These are phyloP conservation scores for Lactarius deliciosus DNA, from an alignment of 768 basidiomycete genomes.

Conservation along the genomic window DNA sequence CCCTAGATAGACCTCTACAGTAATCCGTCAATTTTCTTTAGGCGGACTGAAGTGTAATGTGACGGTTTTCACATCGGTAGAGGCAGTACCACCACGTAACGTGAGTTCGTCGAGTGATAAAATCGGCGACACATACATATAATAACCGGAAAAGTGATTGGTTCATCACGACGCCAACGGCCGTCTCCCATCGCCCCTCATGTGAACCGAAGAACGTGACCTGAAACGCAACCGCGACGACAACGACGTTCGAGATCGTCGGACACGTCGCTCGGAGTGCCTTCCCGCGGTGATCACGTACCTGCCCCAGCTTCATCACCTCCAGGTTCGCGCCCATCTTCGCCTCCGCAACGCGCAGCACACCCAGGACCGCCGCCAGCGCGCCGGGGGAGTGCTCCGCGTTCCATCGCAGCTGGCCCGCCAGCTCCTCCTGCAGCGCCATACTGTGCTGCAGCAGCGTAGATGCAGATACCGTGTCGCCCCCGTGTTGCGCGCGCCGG, in stretches of 20 bases:
- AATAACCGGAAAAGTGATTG: too few relatives aligned
- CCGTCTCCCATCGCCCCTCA: constrained; percentile 30
- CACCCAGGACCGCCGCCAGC: constrained; percentile 49
- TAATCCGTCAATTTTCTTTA: too few relatives aligned
- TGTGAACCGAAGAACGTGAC: constrained; percentile 66
- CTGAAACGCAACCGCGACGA: constrained; percentile 66
- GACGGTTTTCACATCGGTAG: too few relatives aligned
- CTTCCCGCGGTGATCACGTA: constrained; percentile 53
- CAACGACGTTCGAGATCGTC: constrained; percentile 46
- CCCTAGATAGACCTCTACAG: too few relatives aligned
- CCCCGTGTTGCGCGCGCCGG: too few relatives aligned
- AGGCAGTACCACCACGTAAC: too few relatives aligned
- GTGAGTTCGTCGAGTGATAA: too few relatives aligned
- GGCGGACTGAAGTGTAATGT: too few relatives aligned
- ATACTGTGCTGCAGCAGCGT: too few relatives aligned
- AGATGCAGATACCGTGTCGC: not conserved
- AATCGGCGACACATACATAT: too few relatives aligned
- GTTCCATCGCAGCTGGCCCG: constrained; percentile 56
- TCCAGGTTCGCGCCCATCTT: constrained; percentile 47
- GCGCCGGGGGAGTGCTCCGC: constrained; percentile 24
- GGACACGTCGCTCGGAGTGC: constrained; percentile 55
- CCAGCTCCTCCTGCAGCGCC: constrained; percentile 75
- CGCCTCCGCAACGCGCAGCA: constrained; percentile 31
- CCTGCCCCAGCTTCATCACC: constrained; percentile 47
- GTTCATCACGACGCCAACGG: too few relatives aligned